phyloP scores from a whole-genome alignment of 129 eudicot genomes.

The Tagetes patula region DNA sequence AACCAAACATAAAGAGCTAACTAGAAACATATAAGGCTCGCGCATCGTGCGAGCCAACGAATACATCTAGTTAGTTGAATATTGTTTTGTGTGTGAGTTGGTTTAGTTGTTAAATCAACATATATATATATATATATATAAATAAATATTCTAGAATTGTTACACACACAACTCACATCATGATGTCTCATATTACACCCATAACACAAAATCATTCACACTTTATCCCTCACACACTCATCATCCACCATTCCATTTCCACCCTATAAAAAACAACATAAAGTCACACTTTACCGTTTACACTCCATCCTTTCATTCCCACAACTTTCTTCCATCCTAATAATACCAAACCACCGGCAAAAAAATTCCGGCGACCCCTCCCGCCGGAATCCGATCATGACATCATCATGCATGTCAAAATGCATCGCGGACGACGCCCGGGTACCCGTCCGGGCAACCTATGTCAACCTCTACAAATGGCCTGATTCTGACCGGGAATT shows the following conservation, averaged over 20 bases:
- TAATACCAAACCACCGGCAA: slow-evolving; percentile 20
- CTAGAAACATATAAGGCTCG: no score
- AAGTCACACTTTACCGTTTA: slow-evolving; percentile 25
- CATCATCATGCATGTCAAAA: slow-evolving; percentile 71
- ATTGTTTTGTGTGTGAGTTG: no score
- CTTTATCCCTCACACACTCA: slow-evolving; percentile 38
- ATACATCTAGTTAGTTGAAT: no score
- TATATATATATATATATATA: neutral
- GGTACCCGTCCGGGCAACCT: slow-evolving; percentile 70
- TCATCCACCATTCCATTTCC: slow-evolving; percentile 12
- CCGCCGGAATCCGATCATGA: slow-evolving; percentile 36
- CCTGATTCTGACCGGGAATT: slow-evolving; percentile 88
- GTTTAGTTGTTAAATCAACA: no score
- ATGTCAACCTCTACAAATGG: slow-evolving; percentile 83
- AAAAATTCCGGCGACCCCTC: slow-evolving; percentile 17
- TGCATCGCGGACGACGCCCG: slow-evolving; percentile 58
- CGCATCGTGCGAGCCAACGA: no score
- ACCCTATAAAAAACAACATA: neutral
- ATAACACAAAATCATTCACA: slow-evolving; percentile 36
- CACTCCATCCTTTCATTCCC: slow-evolving; percentile 30
- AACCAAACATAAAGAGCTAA: no score
- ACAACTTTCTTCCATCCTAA: slow-evolving; percentile 36
- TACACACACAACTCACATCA: slow-evolving; percentile 7
- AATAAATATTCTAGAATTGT: neutral
- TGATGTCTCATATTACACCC: slow-evolving; percentile 24